phyloP scores from a whole-genome alignment of 495 filamentous ascomycete genomes.

The Annulohypoxylon stygium region DNA sequence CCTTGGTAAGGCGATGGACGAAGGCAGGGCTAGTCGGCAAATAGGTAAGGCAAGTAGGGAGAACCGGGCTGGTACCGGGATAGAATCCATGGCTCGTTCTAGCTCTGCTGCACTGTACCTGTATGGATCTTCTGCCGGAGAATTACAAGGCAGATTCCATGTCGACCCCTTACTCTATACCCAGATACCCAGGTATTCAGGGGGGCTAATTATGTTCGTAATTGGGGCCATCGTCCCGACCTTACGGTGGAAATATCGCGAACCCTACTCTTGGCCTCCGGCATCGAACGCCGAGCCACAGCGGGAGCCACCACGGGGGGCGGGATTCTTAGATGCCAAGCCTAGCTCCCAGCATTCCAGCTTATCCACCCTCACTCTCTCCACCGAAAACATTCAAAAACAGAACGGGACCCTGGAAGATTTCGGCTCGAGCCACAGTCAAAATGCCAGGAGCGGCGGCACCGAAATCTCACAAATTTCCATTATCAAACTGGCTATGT shows the following conservation, averaged over 20 bases:
- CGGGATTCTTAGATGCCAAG: conserved; percentile 4
- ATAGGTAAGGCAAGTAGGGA: neutral
- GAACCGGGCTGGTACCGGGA: conserved; percentile 1
- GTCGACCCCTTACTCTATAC: conserved; percentile 2
- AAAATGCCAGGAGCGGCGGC: neutral
- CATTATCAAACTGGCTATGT: conserved; percentile 12
- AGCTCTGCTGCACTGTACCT: conserved; percentile 1
- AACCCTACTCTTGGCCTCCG: neutral
- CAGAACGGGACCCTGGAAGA: neutral
- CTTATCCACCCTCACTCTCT: neutral
- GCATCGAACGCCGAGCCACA: conserved; percentile 3
- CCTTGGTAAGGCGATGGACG: neutral
- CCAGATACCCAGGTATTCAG: conserved; percentile 2
- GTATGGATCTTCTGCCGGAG: neutral
- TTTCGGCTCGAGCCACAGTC: neutral
- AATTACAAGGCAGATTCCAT: conserved; percentile 8
- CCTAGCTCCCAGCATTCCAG: neutral
- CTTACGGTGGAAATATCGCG: neutral
- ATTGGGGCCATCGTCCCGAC: conserved; percentile 1
- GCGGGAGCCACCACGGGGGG: conserved; percentile 11
- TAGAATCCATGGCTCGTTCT: conserved; percentile 14
- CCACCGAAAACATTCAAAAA: neutral
- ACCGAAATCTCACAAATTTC: neutral
- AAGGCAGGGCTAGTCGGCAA: neutral
- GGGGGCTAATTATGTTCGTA: neutral